phyloP scores from a whole-genome alignment of 306 rosid genomes.

The Citrullus amarus region DNA sequence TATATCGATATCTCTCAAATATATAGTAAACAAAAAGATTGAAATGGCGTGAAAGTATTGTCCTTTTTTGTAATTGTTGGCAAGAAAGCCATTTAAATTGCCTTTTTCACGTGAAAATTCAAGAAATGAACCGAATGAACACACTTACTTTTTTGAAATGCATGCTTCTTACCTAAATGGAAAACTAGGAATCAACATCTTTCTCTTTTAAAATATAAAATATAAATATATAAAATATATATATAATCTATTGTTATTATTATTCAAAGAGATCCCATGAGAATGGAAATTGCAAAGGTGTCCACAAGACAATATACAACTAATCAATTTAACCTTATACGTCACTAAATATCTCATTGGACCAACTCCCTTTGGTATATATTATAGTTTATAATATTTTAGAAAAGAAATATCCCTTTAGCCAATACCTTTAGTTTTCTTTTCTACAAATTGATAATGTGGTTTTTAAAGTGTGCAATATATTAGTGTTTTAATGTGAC shows the following conservation, averaged over 20 bases:
- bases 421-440: too few relatives aligned
- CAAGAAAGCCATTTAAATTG: not conserved
- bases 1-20: too few relatives aligned
- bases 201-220: not conserved
- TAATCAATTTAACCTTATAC: not conserved
- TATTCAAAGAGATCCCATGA: not conserved
- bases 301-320: not conserved
- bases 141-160: not conserved
- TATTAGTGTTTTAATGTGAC: too few relatives aligned
- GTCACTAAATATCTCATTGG: not conserved
- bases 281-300: slow-evolving; percentile 2
- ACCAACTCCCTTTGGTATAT: too few relatives aligned
- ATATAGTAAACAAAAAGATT: too few relatives aligned
- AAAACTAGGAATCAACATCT: not conserved
- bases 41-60: not conserved
- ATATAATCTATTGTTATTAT: not conserved
- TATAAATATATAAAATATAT: too few relatives aligned
- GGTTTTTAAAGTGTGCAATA: too few relatives aligned
- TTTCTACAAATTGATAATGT: too few relatives aligned
- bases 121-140: not conserved
- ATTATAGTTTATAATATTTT: too few relatives aligned
- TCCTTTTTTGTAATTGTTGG: not conserved
- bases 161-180: not conserved
- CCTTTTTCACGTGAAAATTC: not conserved
- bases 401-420: too few relatives aligned